Evolutionary conservation across 306 rosid species (phyloP).

Genomic region (Acacia acuminata): DNA sequence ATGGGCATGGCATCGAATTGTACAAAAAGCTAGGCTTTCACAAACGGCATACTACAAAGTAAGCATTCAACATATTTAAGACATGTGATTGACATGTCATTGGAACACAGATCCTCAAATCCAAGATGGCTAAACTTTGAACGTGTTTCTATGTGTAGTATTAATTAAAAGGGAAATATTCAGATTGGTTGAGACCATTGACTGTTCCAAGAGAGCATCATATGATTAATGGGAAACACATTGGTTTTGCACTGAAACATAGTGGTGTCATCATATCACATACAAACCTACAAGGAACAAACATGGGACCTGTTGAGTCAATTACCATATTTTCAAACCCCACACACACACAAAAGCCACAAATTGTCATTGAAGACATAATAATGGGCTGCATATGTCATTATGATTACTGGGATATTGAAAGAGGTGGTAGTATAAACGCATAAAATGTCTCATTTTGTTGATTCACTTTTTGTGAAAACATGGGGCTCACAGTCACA

Average conservation of each 20-base stretch:
- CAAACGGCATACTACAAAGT: not conserved
- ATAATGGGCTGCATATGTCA: not conserved
- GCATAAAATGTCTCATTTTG: not conserved
- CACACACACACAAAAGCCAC: not conserved
- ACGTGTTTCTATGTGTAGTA: not conserved
- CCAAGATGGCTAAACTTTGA: not conserved
- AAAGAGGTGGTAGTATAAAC: not conserved
- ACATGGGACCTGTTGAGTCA: not conserved
- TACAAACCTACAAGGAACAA: not conserved
- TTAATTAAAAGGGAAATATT: not conserved
- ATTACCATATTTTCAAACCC: not conserved
- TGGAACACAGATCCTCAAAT: not conserved
- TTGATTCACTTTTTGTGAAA: not conserved
- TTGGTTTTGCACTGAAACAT: not conserved
- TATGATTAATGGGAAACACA: not conserved
- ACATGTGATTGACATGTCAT: not conserved
- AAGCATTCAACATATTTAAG: not conserved
- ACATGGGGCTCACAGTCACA: not conserved
- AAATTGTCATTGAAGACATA: not conserved
- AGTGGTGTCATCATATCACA: not conserved
- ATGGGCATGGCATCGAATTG: not conserved
- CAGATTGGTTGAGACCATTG: conserved; percentile 7
- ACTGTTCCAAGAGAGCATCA: not conserved
- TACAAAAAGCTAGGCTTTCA: not conserved
- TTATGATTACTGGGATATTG: not conserved